Evolutionary conservation across 352 stramenopile genomes (phyloP).

Genomic region (Phytopythium cucurbitacearum): DNA sequence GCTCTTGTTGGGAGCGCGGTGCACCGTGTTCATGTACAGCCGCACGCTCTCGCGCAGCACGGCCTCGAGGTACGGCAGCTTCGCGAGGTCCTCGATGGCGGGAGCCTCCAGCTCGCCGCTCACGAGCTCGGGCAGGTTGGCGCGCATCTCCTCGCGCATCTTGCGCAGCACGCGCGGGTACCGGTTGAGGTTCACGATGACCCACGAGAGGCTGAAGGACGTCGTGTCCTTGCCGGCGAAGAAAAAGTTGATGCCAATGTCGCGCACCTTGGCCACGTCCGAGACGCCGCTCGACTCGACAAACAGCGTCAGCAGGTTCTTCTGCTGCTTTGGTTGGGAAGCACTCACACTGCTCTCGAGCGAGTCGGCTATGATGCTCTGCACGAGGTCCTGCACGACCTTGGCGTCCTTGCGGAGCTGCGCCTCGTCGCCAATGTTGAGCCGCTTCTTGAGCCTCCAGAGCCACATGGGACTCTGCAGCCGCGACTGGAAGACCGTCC

Average conservation of each 20-base stretch:
- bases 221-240: slow-evolving; percentile 67
- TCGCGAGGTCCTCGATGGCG: slow-evolving; percentile 37
- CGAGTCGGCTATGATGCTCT: slow-evolving; percentile 29
- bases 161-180: slow-evolving; percentile 44
- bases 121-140: slow-evolving; percentile 23
- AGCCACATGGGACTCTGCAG: slow-evolving; percentile 28
- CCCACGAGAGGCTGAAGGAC: slow-evolving; percentile 60
- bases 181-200: slow-evolving; percentile 70
- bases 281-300: slow-evolving; percentile 17
- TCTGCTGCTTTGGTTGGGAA: slow-evolving; percentile 8
- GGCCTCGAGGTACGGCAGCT: slow-evolving; percentile 50
- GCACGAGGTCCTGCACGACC: slow-evolving; percentile 18
- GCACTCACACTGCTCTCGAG: slow-evolving; percentile 17
- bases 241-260: slow-evolving; percentile 79
- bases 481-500: slow-evolving; percentile 13
- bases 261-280: slow-evolving; percentile 27
- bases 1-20: slow-evolving; percentile 29
- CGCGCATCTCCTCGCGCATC: slow-evolving; percentile 42
- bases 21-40: slow-evolving; percentile 41
- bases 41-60: slow-evolving; percentile 60
- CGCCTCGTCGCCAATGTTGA: slow-evolving; percentile 23
- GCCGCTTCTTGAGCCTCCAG: slow-evolving; percentile 36
- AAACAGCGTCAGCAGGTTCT: slow-evolving; percentile 48
- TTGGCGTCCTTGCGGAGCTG: slow-evolving; percentile 18
- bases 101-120: slow-evolving; percentile 11